These are phyloP conservation scores for Moniliophthora roreri DNA, from an alignment of 1,284 basidiomycete species.

Conservation along the genomic window DNA sequence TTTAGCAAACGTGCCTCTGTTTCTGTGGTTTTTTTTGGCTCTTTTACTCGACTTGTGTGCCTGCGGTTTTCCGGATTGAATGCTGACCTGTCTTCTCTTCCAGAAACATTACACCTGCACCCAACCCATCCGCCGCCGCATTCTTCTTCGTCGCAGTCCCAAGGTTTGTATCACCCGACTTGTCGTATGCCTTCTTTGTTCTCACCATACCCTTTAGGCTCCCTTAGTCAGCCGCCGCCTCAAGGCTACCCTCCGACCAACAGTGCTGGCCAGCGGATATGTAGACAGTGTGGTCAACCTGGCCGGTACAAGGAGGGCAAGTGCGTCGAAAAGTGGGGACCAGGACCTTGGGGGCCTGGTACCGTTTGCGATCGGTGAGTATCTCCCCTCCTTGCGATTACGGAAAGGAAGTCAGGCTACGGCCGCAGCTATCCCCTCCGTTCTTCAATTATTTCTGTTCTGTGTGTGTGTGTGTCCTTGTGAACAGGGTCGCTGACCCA, in stretches of 20 bases:
- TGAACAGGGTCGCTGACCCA: slow-evolving; percentile 3
- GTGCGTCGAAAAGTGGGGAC: slow-evolving; percentile 86
- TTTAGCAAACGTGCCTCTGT: neutral
- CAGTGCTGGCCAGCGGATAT: slow-evolving; percentile 66
- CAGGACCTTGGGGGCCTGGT: slow-evolving; percentile 78
- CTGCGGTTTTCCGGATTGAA: neutral
- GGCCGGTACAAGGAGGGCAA: slow-evolving; percentile 81
- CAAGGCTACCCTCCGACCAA: slow-evolving; percentile 54
- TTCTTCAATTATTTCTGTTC: neutral
- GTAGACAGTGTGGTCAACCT: slow-evolving; percentile 54
- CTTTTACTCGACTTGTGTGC: too few species aligned
- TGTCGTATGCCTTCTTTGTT: slow-evolving; percentile 13
- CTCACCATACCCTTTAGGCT: slow-evolving; percentile 7
- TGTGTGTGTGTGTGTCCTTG: too few species aligned
- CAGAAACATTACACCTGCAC: too few species aligned
- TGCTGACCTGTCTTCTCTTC: too few species aligned
- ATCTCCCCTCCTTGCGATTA: neutral
- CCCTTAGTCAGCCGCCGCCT: slow-evolving; percentile 18
- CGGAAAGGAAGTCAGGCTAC: too few species aligned
- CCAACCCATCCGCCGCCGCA: too few species aligned
- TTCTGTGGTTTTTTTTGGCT: neutral
- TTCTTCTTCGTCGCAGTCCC: too few species aligned
- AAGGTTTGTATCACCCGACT: neutral
- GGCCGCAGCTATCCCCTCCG: slow-evolving; percentile 1
- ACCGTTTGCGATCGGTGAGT: slow-evolving; percentile 77